Evolutionary conservation across 2,329 filamentous ascomycete species (phyloP).

Genomic region (Talaromyces sp.): DNA sequence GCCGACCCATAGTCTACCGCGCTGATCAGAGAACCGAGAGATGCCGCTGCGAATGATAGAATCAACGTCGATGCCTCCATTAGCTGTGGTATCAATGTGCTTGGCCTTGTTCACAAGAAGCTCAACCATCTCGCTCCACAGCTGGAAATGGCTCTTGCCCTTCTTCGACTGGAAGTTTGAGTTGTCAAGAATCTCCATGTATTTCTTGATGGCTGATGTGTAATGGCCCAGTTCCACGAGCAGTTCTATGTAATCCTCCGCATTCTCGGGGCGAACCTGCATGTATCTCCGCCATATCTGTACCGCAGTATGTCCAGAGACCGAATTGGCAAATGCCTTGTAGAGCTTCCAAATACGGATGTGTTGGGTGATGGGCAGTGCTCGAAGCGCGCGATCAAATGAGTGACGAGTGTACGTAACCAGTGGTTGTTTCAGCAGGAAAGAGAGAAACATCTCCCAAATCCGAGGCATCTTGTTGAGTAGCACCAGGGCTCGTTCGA

Average conservation of each 20-base stretch:
- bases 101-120: constrained; percentile 86
- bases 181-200: constrained; percentile 90
- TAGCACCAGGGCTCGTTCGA: constrained; percentile 86
- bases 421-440: constrained; percentile 86
- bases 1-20: constrained; percentile 92
- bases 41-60: constrained; percentile 91
- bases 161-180: constrained; percentile 87
- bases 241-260: constrained; percentile 91
- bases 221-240: constrained; percentile 78
- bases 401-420: constrained; percentile 81
- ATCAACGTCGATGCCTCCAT: constrained; percentile 84
- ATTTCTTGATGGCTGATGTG: constrained; percentile 86
- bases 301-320: constrained; percentile 83
- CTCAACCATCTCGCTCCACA: constrained; percentile 98
- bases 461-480: constrained; percentile 98
- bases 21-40: constrained; percentile 83
- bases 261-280: constrained; percentile 93
- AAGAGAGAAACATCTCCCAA: constrained; percentile 96
- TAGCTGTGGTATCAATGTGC: constrained; percentile 76
- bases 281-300: constrained; percentile 95
- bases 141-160: constrained; percentile 89
- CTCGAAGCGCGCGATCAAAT: constrained; percentile 88
- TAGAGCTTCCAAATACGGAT: constrained; percentile 94
- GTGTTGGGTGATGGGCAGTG: constrained; percentile 90
- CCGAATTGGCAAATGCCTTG: constrained; percentile 84